These are phyloP conservation scores for Sporothrix mexicana DNA, from an alignment of 2,329 filamentous ascomycete species.

Conservation along the genomic window DNA sequence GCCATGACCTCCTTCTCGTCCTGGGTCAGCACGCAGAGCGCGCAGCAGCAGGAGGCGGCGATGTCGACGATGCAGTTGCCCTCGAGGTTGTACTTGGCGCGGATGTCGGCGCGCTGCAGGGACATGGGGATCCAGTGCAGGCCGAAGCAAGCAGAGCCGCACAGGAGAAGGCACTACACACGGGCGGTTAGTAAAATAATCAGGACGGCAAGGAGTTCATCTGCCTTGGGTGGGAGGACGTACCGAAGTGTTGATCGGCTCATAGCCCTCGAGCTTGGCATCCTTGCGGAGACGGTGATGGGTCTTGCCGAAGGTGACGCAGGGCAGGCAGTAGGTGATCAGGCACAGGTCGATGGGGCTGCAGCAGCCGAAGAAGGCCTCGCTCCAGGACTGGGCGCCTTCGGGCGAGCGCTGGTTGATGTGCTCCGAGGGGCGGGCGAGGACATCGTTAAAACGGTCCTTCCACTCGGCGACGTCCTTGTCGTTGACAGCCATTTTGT, in stretches of 20 bases:
- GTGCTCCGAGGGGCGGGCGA: conserved; percentile 51
- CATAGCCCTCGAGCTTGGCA: conserved; percentile 50
- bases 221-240: neutral
- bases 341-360: conserved; percentile 52
- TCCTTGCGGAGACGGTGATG: conserved; percentile 53
- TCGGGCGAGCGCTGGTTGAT: conserved; percentile 51
- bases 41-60: conserved; percentile 53
- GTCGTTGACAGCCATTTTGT: conserved; percentile 47
- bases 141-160: conserved; percentile 49
- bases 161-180: conserved; percentile 52
- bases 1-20: conserved; percentile 54
- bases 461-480: conserved; percentile 54
- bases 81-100: conserved; percentile 53
- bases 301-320: conserved; percentile 57
- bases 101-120: conserved; percentile 54
- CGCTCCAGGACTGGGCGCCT: conserved; percentile 48
- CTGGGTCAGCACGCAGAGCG: conserved; percentile 54
- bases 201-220: neutral
- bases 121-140: conserved; percentile 52
- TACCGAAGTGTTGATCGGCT: conserved; percentile 56
- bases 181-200: neutral
- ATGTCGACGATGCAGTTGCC: conserved; percentile 53
- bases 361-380: conserved; percentile 53
- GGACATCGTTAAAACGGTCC: conserved; percentile 51
- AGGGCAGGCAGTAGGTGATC: conserved; percentile 54